Base-by-base conservation (phyloP, 257 asterid species). In the Nicotiana sylvestris region DNA sequence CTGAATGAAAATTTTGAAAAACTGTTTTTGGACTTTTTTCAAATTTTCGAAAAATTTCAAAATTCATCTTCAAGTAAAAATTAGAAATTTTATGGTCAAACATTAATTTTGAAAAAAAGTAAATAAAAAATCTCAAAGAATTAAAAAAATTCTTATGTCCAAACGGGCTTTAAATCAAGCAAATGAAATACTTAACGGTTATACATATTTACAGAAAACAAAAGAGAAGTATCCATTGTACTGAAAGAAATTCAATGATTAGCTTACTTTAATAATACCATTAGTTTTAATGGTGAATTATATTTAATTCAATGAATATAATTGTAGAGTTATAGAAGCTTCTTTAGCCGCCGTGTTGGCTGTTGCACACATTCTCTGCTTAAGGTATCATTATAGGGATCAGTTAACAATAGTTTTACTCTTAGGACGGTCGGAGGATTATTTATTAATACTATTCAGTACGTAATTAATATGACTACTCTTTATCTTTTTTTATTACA, bases 361-460 rank as follows among this genome's bases (percentile, higher is more conserved):
- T 27, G 64, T 51, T 13, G 25, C 64, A 76, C 92, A 91, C 98
- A 91, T 91, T 92, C 96, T 85, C 84, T 88, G 82, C 55, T 82
- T 53, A 77, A 70, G 87, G 96, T 82, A 91, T 92, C 94, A 88
- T 84, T 91, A 87, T 92, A 86, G 97, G 98, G 98, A 92, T 92
- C 96, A 87, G 97, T 92, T 94, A 92, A 93, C 93, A 89, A 92
- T 84, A 78, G 78, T 81, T 90, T 81, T 51, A 51, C 16, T 65
- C 82, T 69, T 61, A 43, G 25, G 46, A 37, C 53, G 81, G 74
- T 66, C 76, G 82, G 81, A 43, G 83, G 43, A 13, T 49, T 25
- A 76, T 27, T 74, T 74, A 37, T 49, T 72, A 72, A 11, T 70
- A 3, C 17, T 9, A 51, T 3, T 43, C 51, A 2, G 11, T 8